phyloP scores from a whole-genome alignment of 2,329 filamentous ascomycete species.

The Epichloe typhina region DNA sequence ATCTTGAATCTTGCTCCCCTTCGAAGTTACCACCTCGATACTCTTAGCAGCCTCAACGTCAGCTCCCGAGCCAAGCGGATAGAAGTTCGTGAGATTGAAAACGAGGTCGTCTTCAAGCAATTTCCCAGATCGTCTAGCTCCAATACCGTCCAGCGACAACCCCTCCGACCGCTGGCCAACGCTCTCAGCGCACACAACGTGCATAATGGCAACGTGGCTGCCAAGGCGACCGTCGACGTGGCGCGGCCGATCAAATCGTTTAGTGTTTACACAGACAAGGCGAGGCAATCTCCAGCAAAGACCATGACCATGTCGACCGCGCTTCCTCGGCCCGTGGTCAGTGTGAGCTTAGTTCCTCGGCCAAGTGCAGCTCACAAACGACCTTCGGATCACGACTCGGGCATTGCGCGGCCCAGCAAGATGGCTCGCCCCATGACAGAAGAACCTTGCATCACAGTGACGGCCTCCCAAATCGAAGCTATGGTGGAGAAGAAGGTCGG shows the following conservation, averaged over 20 bases:
- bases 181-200: constrained; percentile 67
- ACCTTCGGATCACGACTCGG: constrained; percentile 25
- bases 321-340: constrained; percentile 19
- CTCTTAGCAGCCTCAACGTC: constrained; percentile 85
- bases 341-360: constrained; percentile 9
- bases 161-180: constrained; percentile 63
- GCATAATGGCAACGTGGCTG: constrained; percentile 43
- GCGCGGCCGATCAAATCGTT: constrained; percentile 73
- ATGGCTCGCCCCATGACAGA: constrained; percentile 25
- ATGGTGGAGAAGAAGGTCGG: constrained; percentile 86
- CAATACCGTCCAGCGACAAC: constrained; percentile 48
- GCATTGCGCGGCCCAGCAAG: constrained; percentile 33
- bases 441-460: constrained; percentile 34
- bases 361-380: constrained; percentile 23
- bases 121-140: constrained; percentile 40
- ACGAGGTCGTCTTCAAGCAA: constrained; percentile 80
- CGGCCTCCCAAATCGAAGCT: constrained; percentile 69
- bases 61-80: constrained; percentile 94
- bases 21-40: constrained; percentile 88
- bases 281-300: constrained; percentile 21
- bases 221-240: constrained; percentile 26
- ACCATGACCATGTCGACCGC: constrained; percentile 15
- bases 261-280: constrained; percentile 70
- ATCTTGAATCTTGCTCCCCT: constrained; percentile 86
- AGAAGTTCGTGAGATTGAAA: constrained; percentile 89